Base-by-base conservation (phyloP, 805 yeast species). In the Saturnispora gosingensis region DNA sequence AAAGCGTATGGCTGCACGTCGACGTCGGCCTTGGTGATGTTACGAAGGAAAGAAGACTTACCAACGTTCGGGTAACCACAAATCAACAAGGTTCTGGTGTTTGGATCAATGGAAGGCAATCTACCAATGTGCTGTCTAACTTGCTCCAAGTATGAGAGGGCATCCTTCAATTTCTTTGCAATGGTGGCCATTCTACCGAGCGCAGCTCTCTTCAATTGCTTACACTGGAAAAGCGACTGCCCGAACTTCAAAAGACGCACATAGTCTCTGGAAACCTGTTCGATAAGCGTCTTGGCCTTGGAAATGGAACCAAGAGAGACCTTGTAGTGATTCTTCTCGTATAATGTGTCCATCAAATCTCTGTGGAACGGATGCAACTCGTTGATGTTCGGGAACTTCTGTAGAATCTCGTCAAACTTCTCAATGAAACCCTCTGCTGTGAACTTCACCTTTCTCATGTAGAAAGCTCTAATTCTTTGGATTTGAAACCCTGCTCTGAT, bases 11-110 rank as follows among this genome's bases (percentile, higher is more conserved):
- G 99, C 72, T 93, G 99, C 55, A 93, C 99, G 67, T 93, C 99
- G 54, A 93, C 99, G 63, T 93, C 98, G 39, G 98, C 98, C 63
- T 95, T 87, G 57, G 99, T 93, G 71, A 93, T 87, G 68, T 93
- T 81, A 65, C 82, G 78, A 70, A 93, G 77, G 72, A 93, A 93
- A 15, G 97, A 88, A 13, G 99, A 93, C 72, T 93, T 93, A 73
- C 99, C 99, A 55, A 93, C 99, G 70, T 93, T 93, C 52, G 99
- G 99, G 72, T 93, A 93, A 56, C 99, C 99, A 74, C 99, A 93
- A 65, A 93, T 91, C 64, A 93, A 78, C 61, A 93, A 75, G 24
- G 99, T 93, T 76, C 99, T 85, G 52, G 99, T 93, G 72, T 93
- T 93, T 66, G 99, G 99, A 70, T 93, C 99, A 68, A 93, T 93